Evolutionary conservation across 148 eudicot species (phyloP).

Genomic region (Vaccinium darrowii): DNA sequence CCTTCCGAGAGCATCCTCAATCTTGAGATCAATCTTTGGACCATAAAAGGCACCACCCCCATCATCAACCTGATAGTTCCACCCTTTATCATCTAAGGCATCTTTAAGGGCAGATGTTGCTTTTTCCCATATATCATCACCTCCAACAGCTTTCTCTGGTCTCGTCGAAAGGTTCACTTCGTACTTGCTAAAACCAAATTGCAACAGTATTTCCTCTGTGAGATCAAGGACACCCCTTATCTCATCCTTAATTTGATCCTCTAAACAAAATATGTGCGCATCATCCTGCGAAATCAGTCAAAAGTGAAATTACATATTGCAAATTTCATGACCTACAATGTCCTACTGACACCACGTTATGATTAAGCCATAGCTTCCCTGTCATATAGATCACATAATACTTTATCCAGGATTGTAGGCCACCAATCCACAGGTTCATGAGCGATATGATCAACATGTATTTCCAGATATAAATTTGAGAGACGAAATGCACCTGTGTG

Average conservation of each 20-base stretch:
- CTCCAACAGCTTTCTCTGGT: constrained; percentile 93
- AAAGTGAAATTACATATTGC: not conserved
- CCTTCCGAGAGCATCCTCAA: constrained; percentile 99
- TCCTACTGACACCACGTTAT: not conserved
- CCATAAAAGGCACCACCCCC: constrained; percentile 99
- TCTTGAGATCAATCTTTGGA: constrained; percentile 97
- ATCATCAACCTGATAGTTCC: constrained; percentile 89
- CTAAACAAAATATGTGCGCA: constrained; percentile 95
- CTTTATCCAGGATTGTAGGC: not conserved
- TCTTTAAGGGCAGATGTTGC: constrained; percentile 88
- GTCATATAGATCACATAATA: not conserved
- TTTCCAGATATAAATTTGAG: not conserved
- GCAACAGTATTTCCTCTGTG: constrained; percentile 79
- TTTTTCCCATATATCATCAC: constrained; percentile 94
- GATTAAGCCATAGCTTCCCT: not conserved
- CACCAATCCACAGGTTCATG: not conserved
- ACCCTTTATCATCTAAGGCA: constrained; percentile 92
- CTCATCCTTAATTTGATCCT: constrained; percentile 93
- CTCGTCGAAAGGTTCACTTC: constrained; percentile 95
- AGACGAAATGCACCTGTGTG: constrained; percentile 63
- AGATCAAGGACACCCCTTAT: constrained; percentile 95
- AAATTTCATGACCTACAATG: not conserved
- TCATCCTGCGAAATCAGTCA: constrained; percentile 67
- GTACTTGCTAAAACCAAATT: constrained; percentile 88
- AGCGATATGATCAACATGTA: not conserved